Base-by-base conservation (phyloP, 164 flowering plant genomes). In the Chloranthus sessilifolius region DNA sequence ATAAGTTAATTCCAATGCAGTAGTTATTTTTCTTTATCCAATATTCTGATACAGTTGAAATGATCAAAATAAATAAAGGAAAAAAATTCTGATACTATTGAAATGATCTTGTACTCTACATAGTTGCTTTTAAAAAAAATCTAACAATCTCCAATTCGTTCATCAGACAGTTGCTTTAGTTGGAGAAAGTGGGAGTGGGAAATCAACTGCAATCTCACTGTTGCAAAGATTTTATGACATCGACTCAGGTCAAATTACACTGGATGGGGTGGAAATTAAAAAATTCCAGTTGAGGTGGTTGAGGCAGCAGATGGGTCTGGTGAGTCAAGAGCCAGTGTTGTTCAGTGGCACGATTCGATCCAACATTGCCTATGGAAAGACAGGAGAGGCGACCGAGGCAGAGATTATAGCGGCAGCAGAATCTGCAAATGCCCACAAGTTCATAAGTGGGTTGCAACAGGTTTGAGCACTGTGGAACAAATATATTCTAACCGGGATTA, bases 281-380 rank as follows among this genome's bases (percentile, higher is more conserved):
- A 62, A 56, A 40, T 50, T 76, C n/a, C 64, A 64, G 34, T 37
- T 74, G 40, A 67, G 53, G 55, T 75, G 80, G 80, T 38, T 75
- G 41, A 64, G 80, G 50, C 72, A 55, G 51, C 78, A 73, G 37
- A 73, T 73, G 75, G 75, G 75, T 35, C 51, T 72, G 35, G 81
- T 76, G 38, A 60, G 75, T 51, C 81, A 73, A 50, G 78, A 76
- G 45, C 81, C 81, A 10, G 58, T 59, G 1, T 40, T 76, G 25
- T 76, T 76, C 54, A 73, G 63, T 25, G 74, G 73, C 52, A 70
- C 74, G 14, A 63, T 73, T 23, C 58, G 73, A 43, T 73, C 74
- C 60, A 76, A 73, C 58, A 73, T 73, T 57, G 81, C 73, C 17
- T 73, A 76, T 44, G 80, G 80, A 4, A 72, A 75, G 57, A 56